These are phyloP conservation scores for Microbotryum scabiosae DNA, from an alignment of 1,284 basidiomycete species.

Conservation along the genomic window DNA sequence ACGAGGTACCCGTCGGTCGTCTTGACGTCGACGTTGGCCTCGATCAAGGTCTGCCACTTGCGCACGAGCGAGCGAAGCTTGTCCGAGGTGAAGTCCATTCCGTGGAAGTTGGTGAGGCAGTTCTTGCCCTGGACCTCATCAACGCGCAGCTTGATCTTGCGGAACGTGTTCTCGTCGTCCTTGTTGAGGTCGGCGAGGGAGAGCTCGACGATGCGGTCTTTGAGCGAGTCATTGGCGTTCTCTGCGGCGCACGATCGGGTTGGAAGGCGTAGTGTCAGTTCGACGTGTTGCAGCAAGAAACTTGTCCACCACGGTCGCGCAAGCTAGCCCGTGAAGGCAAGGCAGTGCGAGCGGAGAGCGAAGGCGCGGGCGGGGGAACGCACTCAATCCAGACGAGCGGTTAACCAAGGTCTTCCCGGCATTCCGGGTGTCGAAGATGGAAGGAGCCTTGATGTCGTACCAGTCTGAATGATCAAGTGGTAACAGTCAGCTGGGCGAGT, in stretches of 20 bases:
- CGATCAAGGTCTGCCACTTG: constrained; percentile 99
- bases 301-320: neutral
- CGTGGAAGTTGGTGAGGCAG: constrained; percentile 99
- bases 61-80: constrained; percentile 99
- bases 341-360: neutral
- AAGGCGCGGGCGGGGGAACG: constrained; percentile 40
- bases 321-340: constrained; percentile 15
- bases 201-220: constrained; percentile 92
- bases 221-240: constrained; percentile 97
- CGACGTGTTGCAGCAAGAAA: neutral
- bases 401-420: constrained; percentile 99
- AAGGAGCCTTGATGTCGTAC: constrained; percentile 99
- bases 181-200: constrained; percentile 98
- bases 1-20: constrained; percentile 99
- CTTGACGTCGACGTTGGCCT: constrained; percentile 97
- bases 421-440: constrained; percentile 93
- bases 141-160: constrained; percentile 97
- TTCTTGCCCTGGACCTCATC: constrained; percentile 98
- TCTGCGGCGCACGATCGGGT: constrained; percentile 47
- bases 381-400: constrained; percentile 94
- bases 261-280: neutral
- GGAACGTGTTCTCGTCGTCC: constrained; percentile 99
- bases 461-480: constrained; percentile 57
- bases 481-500: neutral
- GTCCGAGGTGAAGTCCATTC: constrained; percentile 99